Evolutionary conservation across 2,329 filamentous ascomycete genomes (phyloP).

Genomic region (Basipetospora chlamydospora): DNA sequence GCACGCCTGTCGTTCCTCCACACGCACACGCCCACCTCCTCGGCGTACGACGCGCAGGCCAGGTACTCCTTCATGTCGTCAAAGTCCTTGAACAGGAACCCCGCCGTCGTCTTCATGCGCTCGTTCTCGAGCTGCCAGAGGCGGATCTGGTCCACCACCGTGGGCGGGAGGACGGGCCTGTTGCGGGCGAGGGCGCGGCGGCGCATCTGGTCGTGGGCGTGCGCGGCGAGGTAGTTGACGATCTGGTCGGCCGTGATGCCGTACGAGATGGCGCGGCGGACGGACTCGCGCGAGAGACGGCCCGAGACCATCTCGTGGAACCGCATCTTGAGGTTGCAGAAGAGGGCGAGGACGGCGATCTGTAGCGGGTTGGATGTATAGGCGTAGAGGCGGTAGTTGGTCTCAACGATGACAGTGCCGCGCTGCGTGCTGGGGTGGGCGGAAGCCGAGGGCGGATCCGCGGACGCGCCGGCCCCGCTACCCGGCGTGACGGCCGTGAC

Average conservation of each 20-base stretch:
- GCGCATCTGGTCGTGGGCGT: constrained; percentile 90
- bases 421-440: constrained; percentile 30
- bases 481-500: constrained; percentile 35
- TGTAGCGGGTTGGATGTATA: constrained; percentile 91
- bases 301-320: constrained; percentile 92
- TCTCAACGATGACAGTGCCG: constrained; percentile 91
- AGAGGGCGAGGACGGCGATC: constrained; percentile 85
- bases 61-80: constrained; percentile 55
- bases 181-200: constrained; percentile 43
- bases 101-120: constrained; percentile 69
- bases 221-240: constrained; percentile 78
- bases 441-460: constrained; percentile 29
- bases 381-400: constrained; percentile 93
- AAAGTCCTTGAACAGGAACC: constrained; percentile 87
- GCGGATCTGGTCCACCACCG: constrained; percentile 92
- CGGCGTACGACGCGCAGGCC: constrained; percentile 61
- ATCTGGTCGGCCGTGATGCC: constrained; percentile 95
- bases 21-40: constrained; percentile 76
- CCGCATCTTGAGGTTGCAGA: constrained; percentile 73
- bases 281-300: constrained; percentile 75
- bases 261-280: constrained; percentile 71
- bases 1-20: constrained; percentile 71
- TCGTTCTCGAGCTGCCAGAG: constrained; percentile 97
- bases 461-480: constrained; percentile 22
- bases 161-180: constrained; percentile 72